Evolutionary conservation across 768 basidiomycete species (phyloP), one percentile per base, ranked within the genome.

Genomic region (Pisolithus albus): DNA sequence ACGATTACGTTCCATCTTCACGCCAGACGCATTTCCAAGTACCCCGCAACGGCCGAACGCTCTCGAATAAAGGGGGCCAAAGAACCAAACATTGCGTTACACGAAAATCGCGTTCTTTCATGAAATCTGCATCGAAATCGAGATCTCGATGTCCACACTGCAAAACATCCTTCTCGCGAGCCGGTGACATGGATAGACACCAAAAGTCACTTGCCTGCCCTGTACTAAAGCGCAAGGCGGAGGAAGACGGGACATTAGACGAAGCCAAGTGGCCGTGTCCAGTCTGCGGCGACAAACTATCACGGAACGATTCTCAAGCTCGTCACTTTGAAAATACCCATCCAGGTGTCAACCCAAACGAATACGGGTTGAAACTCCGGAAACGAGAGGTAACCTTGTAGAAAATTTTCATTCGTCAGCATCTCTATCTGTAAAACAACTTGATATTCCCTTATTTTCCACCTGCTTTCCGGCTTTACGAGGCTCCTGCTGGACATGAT

Each of bases 141-240:
- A 18, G 46, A 18, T 36, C 34, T 21, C 24, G 19, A 21, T 52
- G 51, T 26, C 32, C 23, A 16, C 21, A 46, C 18, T 52, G 51
- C 15, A 41, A 8, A 21, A 39, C 28, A 11, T 34, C 51, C 6
- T 52, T 52, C 26, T 37, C 51, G 7, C 28, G 51, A n/a, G n/a
- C 24, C 9, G 42, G 44, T n/a, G 51, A 52, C 15, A n/a, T 46
- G 18, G 21, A 40, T 7, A 23, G 51, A 26, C 51, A 52, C 34
- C 32, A 46, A 9, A 40, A 46, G 21, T 47, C 46, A 18, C 34
- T 47, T 32, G 46, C 46, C 6, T 47, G 46, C 34, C 30, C 30
- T 7, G 46, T 47, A 18, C 30, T 47, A 10, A 47, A 32, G 11
- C 46, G 19, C n/a, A 19, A 47, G 32, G 46, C 46, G n/a, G 46